Evolutionary conservation across 1,284 basidiomycete genomes (phyloP), one percentile per base, ranked within the genome.

Genomic region (Mycosarcoma mackinlayi): DNA sequence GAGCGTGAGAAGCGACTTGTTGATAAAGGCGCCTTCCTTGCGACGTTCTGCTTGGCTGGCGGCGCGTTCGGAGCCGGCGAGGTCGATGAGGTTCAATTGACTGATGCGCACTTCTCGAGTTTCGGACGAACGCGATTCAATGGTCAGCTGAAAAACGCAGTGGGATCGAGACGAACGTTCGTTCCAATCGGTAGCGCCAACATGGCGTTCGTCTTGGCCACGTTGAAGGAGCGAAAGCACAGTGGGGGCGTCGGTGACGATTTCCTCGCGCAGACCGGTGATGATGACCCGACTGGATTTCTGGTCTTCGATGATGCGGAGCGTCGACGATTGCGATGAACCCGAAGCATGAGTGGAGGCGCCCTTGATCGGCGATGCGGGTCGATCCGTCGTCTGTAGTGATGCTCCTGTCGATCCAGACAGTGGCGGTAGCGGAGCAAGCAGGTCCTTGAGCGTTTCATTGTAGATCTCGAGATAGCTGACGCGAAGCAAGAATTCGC

Each of bases 131-230:
- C 75, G 60, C 38, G 73, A 73, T 54, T 76, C 73, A 62, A 83
- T 83, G 18, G 86, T 86, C 35, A 88, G 84, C 1, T 85, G 85
- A 59, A 87, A 87, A 2, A 87, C 86, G 71, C 91, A 93, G 83
- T 98, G 95, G 84, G 91, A 93, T n/a, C 95, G 86, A 73, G 92
- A 94, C 84, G 91, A 93, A 45, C 94, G 85, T 77, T 94, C 92
- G 81, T 98, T 98, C 93, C 94, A 98, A 82, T 98, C 95, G 13
- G 95, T 98, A 64, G 89, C 91, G 0, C 94, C 95, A 7, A 94
- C 94, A 71, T 94, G 87, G 31, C 95, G 85, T 76, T 92, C 92
- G 0, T 90, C 89, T 80, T 95, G 92, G 9, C 95, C 95, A 23
- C 92, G 86, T 67, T 88, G 87, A 60, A 98, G 85, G 2, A 98